These are phyloP conservation scores for Aurinia saxatilis DNA, from an alignment of 345 rosid genomes.

Conservation along the genomic window DNA sequence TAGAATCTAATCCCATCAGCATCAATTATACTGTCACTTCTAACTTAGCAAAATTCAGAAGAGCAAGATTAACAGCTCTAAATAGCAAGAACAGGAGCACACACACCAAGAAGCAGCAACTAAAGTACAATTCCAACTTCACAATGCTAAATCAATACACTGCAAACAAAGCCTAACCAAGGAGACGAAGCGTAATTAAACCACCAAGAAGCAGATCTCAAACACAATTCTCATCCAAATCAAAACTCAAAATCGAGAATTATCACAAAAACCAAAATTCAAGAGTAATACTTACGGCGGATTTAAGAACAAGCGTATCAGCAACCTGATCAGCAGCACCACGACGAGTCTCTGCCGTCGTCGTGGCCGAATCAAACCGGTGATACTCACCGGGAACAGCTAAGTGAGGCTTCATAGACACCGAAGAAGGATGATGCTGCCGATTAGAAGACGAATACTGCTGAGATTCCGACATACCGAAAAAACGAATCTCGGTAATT, in stretches of 20 bases:
- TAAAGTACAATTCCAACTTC: neutral
- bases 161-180: neutral
- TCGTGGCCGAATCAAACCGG: constrained; percentile 49
- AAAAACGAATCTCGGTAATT: constrained; percentile 16
- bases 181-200: neutral
- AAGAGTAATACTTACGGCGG: constrained; percentile 47
- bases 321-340: constrained; percentile 41
- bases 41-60: neutral
- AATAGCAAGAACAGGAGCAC: constrained; percentile 1
- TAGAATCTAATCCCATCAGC: neutral
- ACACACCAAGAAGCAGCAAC: constrained; percentile 20
- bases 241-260: neutral
- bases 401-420: constrained; percentile 70
- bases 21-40: neutral
- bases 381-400: constrained; percentile 65
- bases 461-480: constrained; percentile 46
- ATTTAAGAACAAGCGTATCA: constrained; percentile 54
- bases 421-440: constrained; percentile 42
- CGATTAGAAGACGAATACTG: constrained; percentile 31
- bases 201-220: constrained; percentile 27
- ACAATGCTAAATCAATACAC: constrained; percentile 23
- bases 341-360: constrained; percentile 32
- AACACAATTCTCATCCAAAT: constrained; percentile 6
- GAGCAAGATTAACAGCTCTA: neutral
- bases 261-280: neutral